A percentile compares a stretch with the other conserved stretches of the same genome.
These are phyloP conservation scores for Glarea lozoyensis DNA, from an alignment of 495 filamentous ascomycete genomes.

Conservation along the genomic window DNA sequence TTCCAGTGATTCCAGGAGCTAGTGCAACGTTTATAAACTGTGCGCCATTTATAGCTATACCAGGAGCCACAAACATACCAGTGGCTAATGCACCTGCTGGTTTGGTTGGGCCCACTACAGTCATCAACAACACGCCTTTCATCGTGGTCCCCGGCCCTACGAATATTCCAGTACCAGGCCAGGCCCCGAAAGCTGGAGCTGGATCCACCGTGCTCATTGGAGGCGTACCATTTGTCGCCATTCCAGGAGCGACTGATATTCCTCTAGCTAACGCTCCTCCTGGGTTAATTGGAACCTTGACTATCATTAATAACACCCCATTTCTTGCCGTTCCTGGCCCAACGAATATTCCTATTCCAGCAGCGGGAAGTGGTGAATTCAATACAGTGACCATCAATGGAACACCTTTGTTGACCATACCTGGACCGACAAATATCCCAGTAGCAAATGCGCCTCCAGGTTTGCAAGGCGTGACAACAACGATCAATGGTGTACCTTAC, in stretches of 20 bases:
- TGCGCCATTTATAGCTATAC: conserved; percentile 1
- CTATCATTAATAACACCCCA: conserved; percentile 6
- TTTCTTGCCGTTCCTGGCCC: conserved; percentile 4
- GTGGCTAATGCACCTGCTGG: background rate
- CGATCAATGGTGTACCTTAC: conserved; percentile 1
- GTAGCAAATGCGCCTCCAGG: background rate
- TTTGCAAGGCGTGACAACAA: background rate
- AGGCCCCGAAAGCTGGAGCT: background rate
- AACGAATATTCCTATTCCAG: conserved; percentile 4
- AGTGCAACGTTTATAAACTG: background rate
- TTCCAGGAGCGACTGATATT: conserved; percentile 3
- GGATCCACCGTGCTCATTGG: background rate
- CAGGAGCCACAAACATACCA: background rate
- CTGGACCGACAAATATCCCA: conserved; percentile 1
- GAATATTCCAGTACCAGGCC: background rate
- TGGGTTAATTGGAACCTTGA: conserved; percentile 1
- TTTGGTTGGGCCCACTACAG: background rate
- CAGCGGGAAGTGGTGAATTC: background rate
- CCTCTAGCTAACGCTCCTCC: conserved; percentile 3
- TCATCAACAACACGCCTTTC: background rate
- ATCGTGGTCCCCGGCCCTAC: conserved; percentile 2
- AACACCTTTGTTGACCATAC: conserved; percentile 3
- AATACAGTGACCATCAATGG: conserved; percentile 2
- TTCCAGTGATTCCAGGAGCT: background rate
- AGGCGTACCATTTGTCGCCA: conserved; percentile 2